Evolutionary conservation across 1,284 basidiomycete species (phyloP), one percentile per base, ranked within the genome.

Genomic region (Phellopilus nigrolimitatus): DNA sequence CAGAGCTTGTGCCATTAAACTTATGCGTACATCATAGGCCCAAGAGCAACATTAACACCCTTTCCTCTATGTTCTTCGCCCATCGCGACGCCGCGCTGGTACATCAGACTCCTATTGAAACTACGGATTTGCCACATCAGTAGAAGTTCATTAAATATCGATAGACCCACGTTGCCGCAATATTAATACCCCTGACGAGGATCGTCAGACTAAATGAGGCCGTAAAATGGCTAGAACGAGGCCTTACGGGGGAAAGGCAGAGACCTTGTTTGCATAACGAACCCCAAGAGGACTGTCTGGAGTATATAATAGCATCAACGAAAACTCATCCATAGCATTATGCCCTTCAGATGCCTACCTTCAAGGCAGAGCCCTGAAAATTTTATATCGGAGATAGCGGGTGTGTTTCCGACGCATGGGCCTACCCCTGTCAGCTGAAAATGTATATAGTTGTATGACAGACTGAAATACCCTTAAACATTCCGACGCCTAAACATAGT

Each of bases 311-410:
- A 22, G 46, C 40, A 44, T 45, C 21, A 5, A 22, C 17, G 19
- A 19, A 9, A 21, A 5, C 46, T 24, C 19, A 30, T 10, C 43
- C 3, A 17, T 19, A 28, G 28, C 8, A 37, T 2, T 15, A 7
- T n/a, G 8, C 10, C 4, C 10, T 4, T 6, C 22, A n/a, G 13
- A 25, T n/a, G 27, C 21, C n/a, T 22, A 76, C 78, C 78, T 67
- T 81, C 68, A 3, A 90, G 69, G 62, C 88, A 91, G 22, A 90
- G 69, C 0, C 86, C 86, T 1, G 75, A 73, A 66, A 85, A 90
- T 36, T 72, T 71, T 53, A 83, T 78, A 1, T 74, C 71, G 0
- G 78, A 70, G 40, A 89, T 76, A 4, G 80, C 66, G 4, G 75
- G 74, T 2, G 75, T 87, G 64, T 87, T 88, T 7, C 85, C 86